Evolutionary conservation across 768 basidiomycete genomes (phyloP).

Genomic region (Tricholoma sp.): DNA sequence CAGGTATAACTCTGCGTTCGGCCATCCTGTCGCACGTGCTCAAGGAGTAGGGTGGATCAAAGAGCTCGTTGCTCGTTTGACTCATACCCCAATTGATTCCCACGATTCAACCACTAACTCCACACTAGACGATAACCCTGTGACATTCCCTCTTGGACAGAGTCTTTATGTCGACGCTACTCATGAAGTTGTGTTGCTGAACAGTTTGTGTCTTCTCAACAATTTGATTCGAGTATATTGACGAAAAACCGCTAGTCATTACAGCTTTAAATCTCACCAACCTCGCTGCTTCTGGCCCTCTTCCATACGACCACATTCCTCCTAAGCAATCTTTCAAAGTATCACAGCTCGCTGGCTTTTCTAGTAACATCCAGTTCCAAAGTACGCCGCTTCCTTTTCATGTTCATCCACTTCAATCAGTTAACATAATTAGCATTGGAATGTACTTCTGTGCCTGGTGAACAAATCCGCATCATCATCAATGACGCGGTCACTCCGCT

Average conservation of each 20-base stretch:
- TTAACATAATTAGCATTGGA: conserved; percentile 37
- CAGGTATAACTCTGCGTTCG: conserved; percentile 72
- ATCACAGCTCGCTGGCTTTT: conserved; percentile 83
- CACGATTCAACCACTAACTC: background rate
- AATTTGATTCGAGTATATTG: background rate
- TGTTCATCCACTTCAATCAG: background rate
- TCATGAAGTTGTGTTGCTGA: background rate
- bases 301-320: conserved; percentile 71
- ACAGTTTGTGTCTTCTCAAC: background rate
- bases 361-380: conserved; percentile 87
- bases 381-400: conserved; percentile 35
- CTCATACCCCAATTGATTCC: conserved; percentile 55
- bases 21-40: conserved; percentile 71
- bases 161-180: background rate
- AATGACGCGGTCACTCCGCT: conserved; percentile 23
- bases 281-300: conserved; percentile 67
- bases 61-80: background rate
- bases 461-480: background rate
- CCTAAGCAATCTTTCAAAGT: conserved; percentile 61
- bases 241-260: conserved; percentile 43
- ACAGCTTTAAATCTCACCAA: conserved; percentile 81
- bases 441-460: background rate
- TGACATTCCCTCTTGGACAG: conserved; percentile 7
- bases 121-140: background rate
- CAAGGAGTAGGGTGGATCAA: background rate